phyloP scores from a whole-genome alignment of 495 filamentous ascomycete genomes.

The Tuber melanosporum region DNA sequence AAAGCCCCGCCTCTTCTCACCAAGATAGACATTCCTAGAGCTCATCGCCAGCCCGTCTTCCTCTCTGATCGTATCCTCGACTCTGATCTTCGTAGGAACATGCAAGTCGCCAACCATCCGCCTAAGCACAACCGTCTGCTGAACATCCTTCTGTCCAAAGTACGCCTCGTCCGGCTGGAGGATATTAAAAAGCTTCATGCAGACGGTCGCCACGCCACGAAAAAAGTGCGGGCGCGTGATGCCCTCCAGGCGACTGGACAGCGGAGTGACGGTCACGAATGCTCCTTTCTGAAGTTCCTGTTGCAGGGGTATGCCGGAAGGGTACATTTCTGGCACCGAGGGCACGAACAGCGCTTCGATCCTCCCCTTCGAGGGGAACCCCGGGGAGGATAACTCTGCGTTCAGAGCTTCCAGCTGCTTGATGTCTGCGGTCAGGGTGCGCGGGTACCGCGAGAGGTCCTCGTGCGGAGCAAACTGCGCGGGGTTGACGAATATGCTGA shows the following conservation, averaged over 20 bases:
- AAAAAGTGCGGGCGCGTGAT: slow-evolving; percentile 89
- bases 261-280: slow-evolving; percentile 87
- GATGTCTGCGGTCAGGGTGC: slow-evolving; percentile 77
- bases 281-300: slow-evolving; percentile 69
- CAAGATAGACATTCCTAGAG: slow-evolving; percentile 89
- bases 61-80: slow-evolving; percentile 71
- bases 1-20: slow-evolving; percentile 60
- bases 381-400: slow-evolving; percentile 56
- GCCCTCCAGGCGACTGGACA: slow-evolving; percentile 75
- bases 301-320: slow-evolving; percentile 72
- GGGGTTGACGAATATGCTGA: slow-evolving; percentile 91
- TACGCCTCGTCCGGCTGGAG: slow-evolving; percentile 81
- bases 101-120: slow-evolving; percentile 84
- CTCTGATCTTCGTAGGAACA: slow-evolving; percentile 65
- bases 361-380: slow-evolving; percentile 53
- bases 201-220: slow-evolving; percentile 89
- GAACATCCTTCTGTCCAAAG: slow-evolving; percentile 96
- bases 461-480: slow-evolving; percentile 91
- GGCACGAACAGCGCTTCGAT: slow-evolving; percentile 82
- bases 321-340: slow-evolving; percentile 78
- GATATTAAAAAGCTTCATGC: slow-evolving; percentile 95
- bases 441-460: slow-evolving; percentile 79
- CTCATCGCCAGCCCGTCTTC: slow-evolving; percentile 85
- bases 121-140: slow-evolving; percentile 86
- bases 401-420: slow-evolving; percentile 61